Base-by-base conservation (phyloP, 108 stramenopile genomes). In the Nitzschia sp. region DNA sequence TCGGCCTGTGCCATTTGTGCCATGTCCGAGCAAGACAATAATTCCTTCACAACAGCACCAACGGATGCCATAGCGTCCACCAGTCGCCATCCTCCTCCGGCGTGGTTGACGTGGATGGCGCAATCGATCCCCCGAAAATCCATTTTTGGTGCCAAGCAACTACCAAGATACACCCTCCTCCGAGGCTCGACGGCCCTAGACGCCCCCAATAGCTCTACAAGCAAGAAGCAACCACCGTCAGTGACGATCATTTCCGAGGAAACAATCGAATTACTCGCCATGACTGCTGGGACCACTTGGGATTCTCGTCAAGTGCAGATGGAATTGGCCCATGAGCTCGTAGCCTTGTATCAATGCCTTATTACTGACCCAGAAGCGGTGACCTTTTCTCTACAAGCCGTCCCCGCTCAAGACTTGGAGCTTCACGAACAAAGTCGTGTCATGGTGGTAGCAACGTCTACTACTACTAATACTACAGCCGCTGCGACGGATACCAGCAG, bases 61-160 rank as follows among this genome's bases (percentile, higher is more conserved):
- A n/a, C n/a, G n/a, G n/a, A n/a, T n/a, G n/a, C n/a, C n/a, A n/a
- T n/a, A n/a, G n/a, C n/a, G n/a, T n/a, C n/a, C n/a, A 13, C 6
- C 6, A 41, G 26, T 31, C 4, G 6, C 5, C 13, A 4, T 35
- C 19, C 35, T 38, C 47, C 46, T 35, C 66, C 66, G 2, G 16
- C 69, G 23, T 70, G 69, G 69, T 55, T 57, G 25, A 31, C 26
- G 13, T 38, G 61, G 38, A 4, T 63, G 23, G 16, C 29, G 2
- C 47, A 72, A 13, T 56, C 26, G 26, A 33, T 72, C 5, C 54
- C 71, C 16, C 33, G 33, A 30, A 66, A 63, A 57, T 55, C 71
- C 13, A 73, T 73, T 33, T 73, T 45, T 45, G 73, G 73, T 11
- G 64, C 63, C 30, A 66, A 58, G 34, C 63, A 73, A 53, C 41